phyloP scores from a whole-genome alignment of 805 yeast genomes.

The Suhomyces canberraensis region DNA sequence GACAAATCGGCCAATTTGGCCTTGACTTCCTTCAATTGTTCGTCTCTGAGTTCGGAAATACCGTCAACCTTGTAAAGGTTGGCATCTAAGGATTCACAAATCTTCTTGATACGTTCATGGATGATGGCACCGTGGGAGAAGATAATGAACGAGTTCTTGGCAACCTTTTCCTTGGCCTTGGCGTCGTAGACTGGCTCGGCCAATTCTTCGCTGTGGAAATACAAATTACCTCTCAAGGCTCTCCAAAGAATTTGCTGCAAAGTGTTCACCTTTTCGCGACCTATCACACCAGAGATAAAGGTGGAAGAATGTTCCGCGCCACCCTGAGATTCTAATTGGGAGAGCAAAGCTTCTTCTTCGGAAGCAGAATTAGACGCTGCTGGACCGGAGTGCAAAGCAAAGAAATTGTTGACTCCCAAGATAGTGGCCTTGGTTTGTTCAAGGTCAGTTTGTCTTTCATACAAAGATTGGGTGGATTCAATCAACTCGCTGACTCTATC shows the following conservation, averaged over 20 bases:
- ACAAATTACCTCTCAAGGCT: conserved; percentile 87
- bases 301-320: conserved; percentile 22
- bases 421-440: conserved; percentile 62
- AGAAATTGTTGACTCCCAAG: conserved; percentile 35
- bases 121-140: conserved; percentile 88
- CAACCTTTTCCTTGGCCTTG: conserved; percentile 52
- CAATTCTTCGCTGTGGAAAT: conserved; percentile 69
- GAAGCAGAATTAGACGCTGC: conserved; percentile 13
- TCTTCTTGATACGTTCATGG: conserved; percentile 67
- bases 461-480: conserved; percentile 63
- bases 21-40: conserved; percentile 27
- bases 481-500: conserved; percentile 68
- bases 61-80: conserved; percentile 60
- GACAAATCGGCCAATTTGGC: conserved; percentile 31
- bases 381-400: conserved; percentile 20
- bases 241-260: conserved; percentile 89
- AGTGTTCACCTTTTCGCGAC: conserved; percentile 62
- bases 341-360: conserved; percentile 36
- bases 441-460: conserved; percentile 59
- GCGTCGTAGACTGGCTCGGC: conserved; percentile 65
- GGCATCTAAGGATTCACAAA: conserved; percentile 89
- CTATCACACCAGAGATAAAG: conserved; percentile 79
- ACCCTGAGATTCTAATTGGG: conserved; percentile 39
- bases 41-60: conserved; percentile 24
- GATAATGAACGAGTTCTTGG: conserved; percentile 80